These are phyloP conservation scores for Termitomyces titanicus DNA, from an alignment of 768 basidiomycete species.

Conservation along the genomic window DNA sequence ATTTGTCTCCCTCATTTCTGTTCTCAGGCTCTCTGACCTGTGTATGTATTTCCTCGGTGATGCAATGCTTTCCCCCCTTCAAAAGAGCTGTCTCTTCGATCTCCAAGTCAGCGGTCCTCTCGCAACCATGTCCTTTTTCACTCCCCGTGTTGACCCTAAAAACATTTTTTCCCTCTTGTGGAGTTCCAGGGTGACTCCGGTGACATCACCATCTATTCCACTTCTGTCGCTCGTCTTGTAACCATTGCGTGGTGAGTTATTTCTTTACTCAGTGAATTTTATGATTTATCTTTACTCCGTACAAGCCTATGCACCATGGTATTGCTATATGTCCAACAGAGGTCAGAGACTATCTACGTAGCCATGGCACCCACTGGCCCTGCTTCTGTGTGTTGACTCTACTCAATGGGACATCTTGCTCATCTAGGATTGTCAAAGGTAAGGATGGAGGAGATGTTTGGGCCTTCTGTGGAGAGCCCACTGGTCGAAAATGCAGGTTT, in stretches of 20 bases:
- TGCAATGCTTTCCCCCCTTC: background rate
- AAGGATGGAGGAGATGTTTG: background rate
- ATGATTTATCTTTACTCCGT: background rate
- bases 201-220: background rate
- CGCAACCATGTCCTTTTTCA: background rate
- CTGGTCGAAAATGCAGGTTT: background rate
- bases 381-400: background rate
- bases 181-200: background rate
- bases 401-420: background rate
- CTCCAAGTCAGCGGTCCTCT: background rate
- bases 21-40: too few species aligned
- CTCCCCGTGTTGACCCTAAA: background rate
- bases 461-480: background rate
- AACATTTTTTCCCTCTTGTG: too few species aligned
- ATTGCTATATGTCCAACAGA: background rate
- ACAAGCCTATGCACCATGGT: background rate
- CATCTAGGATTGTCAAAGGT: background rate
- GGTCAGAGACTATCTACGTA: background rate
- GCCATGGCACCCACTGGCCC: background rate
- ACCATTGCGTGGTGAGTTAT: background rate
- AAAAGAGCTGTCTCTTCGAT: background rate
- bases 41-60: background rate
- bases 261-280: too few species aligned
- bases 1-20: too few species aligned
- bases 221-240: background rate